These are phyloP conservation scores for Syzygium syzygioides DNA, from an alignment of 441 rosid genomes.

Conservation along the genomic window DNA sequence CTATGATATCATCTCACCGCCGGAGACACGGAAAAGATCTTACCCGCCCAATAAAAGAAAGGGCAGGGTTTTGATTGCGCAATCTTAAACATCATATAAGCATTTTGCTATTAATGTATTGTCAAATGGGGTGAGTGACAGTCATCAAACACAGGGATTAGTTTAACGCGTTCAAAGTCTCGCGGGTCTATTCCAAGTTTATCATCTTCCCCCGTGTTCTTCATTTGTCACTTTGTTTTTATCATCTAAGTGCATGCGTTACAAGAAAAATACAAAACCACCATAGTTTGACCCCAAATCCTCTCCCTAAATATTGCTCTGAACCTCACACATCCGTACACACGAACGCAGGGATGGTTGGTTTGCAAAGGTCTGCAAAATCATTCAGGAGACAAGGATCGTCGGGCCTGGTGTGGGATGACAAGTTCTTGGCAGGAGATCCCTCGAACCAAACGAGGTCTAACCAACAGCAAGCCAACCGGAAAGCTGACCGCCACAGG, in stretches of 20 bases:
- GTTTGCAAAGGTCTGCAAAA: conserved; percentile 45
- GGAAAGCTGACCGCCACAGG: not conserved
- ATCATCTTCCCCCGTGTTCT: not conserved
- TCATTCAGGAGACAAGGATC: conserved; percentile 70
- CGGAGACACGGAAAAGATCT: not conserved
- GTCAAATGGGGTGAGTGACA: not conserved
- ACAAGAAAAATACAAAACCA: not conserved
- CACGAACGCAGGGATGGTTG: conserved; percentile 13
- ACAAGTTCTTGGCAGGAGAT: conserved; percentile 40
- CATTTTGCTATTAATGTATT: not conserved
- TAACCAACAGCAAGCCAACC: not conserved
- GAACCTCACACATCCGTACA: not conserved
- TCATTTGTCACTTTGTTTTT: conserved; percentile 11
- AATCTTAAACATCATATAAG: not conserved
- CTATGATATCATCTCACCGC: rapidly evolving
- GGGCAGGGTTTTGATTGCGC: not conserved
- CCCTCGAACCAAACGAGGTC: conserved; percentile 5
- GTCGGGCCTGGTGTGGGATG: conserved; percentile 56
- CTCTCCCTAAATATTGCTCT: not conserved
- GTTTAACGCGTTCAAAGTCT: not conserved
- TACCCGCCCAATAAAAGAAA: not conserved
- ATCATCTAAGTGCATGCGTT: not conserved
- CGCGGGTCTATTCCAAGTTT: conserved; percentile 1
- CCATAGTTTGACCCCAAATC: not conserved
- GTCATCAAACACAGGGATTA: not conserved